Base-by-base conservation (phyloP, 177 flowering plant genomes). In the Vitis hybrid region DNA sequence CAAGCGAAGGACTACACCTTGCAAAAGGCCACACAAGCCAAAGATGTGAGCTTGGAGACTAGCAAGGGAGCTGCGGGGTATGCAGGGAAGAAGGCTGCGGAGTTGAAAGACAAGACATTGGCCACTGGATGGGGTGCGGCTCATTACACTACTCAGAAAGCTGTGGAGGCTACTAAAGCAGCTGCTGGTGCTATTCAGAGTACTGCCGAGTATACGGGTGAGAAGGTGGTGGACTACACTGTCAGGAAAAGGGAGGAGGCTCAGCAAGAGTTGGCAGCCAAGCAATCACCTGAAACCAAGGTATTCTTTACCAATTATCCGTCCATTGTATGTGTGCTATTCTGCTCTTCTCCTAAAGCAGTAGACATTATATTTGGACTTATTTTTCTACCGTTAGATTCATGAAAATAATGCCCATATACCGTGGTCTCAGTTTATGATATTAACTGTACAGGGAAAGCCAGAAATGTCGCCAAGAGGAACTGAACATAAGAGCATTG, bases 61-160 rank as follows among this genome's bases (percentile, higher is more conserved):
- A 74, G 77, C 0, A 82, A 83, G 64, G 70, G 48, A 3, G 79
- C 76, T 1, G 85, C 70, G 1, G 70, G 70, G 6, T 77, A 75
- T 24, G 76, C 80, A 0, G 87, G 73, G 16, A 62, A 76, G 48
- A 76, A 64, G 72, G 86, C 86, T 9, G 80, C 4, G 1, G 75
- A 27, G n/a, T 77, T 70, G 60, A 78, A 79, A 76, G 86, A 85
- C 50, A 73, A 64, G 75, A 84, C 82, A 0, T 68, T 54, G 1
- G 81, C 52, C 61, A 78, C 80, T 3, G 91, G 85, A 0, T 85
- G 87, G 87, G 81, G 77, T 1, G 82, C 88, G 0, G 86, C 85
- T 2, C 82, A 84, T 67, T 81, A 61, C 64, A 74, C 86, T 0
- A 62, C 81, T 0, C 83, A 80, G 63, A 79, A 60, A 62, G 69